phyloP scores from a whole-genome alignment of 2,329 filamentous ascomycete genomes.

The Aspergillus glaucus region DNA sequence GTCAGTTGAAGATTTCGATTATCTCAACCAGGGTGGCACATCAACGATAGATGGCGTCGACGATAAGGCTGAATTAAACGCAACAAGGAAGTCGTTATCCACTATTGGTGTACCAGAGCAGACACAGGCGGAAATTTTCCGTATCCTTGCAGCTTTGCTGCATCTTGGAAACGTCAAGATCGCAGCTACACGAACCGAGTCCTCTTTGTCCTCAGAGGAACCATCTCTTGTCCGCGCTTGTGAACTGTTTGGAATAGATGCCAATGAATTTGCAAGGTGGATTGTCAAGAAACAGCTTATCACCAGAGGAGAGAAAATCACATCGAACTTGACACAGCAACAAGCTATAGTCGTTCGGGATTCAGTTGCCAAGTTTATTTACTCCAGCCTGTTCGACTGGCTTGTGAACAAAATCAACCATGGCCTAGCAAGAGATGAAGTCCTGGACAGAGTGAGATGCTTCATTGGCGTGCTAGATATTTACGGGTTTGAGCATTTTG shows the following conservation, averaged over 20 bases:
- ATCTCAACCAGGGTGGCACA: constrained; percentile 89
- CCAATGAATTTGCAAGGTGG: constrained; percentile 87
- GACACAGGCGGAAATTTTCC: constrained; percentile 81
- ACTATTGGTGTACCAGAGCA: constrained; percentile 75
- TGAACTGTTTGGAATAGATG: constrained; percentile 78
- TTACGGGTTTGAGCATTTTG: constrained; percentile 98
- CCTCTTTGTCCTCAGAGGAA: constrained; percentile 71
- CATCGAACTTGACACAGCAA: constrained; percentile 86
- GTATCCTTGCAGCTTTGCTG: constrained; percentile 78
- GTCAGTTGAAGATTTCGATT: constrained; percentile 85
- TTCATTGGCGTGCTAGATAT: constrained; percentile 99
- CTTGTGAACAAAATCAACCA: constrained; percentile 94
- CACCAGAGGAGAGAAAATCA: constrained; percentile 94
- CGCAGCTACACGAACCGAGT: constrained; percentile 80
- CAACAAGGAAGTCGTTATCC: constrained; percentile 75
- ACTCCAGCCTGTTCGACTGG: constrained; percentile 98
- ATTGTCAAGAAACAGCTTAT: constrained; percentile 98
- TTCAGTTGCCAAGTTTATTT: constrained; percentile 97
- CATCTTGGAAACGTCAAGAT: constrained; percentile 98
- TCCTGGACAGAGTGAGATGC: constrained; percentile 71
- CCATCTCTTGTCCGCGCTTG: constrained; percentile 77
- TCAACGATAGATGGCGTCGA: constrained; percentile 91
- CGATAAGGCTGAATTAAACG: constrained; percentile 87
- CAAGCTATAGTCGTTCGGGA: constrained; percentile 92
- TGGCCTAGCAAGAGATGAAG: constrained; percentile 81